Evolutionary conservation across 495 filamentous ascomycete genomes (phyloP).

Genomic region (Daldinia childiae): DNA sequence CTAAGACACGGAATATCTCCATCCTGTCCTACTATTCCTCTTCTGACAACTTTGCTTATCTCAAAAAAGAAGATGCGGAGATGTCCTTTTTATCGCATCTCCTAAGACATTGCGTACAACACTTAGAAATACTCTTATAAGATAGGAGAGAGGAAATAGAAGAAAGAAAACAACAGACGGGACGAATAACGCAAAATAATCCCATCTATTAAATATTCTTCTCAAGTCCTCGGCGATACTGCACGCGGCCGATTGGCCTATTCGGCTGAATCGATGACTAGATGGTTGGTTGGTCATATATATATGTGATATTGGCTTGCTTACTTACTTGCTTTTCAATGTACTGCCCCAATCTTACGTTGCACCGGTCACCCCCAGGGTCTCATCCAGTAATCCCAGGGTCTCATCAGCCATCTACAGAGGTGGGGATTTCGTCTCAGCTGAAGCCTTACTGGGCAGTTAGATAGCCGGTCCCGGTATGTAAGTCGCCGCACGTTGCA

Average conservation of each 20-base stretch:
- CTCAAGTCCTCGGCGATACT: constrained; percentile 6
- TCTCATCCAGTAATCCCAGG: constrained; percentile 43
- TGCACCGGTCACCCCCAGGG: constrained; percentile 32
- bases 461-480: constrained; percentile 42
- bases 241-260: constrained; percentile 12
- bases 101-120: background rate
- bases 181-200: constrained; percentile 1
- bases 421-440: constrained; percentile 42
- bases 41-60: background rate
- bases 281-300: constrained; percentile 13
- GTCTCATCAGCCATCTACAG: constrained; percentile 43
- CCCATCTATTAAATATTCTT: background rate
- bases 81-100: background rate
- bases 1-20: background rate
- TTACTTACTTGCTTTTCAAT: constrained; percentile 31
- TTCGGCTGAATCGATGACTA: constrained; percentile 21
- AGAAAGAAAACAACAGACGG: background rate
- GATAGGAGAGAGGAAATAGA: too few species aligned
- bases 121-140: too few species aligned
- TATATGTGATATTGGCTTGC: constrained; percentile 32
- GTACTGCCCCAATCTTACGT: constrained; percentile 40
- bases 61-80: background rate
- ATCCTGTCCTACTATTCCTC: background rate
- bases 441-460: constrained; percentile 45
- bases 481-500: constrained; percentile 35